Evolutionary conservation across 78 protist species (phyloP), one percentile per base, ranked within the genome.

Genomic region (Chrysochromulina parva): DNA sequence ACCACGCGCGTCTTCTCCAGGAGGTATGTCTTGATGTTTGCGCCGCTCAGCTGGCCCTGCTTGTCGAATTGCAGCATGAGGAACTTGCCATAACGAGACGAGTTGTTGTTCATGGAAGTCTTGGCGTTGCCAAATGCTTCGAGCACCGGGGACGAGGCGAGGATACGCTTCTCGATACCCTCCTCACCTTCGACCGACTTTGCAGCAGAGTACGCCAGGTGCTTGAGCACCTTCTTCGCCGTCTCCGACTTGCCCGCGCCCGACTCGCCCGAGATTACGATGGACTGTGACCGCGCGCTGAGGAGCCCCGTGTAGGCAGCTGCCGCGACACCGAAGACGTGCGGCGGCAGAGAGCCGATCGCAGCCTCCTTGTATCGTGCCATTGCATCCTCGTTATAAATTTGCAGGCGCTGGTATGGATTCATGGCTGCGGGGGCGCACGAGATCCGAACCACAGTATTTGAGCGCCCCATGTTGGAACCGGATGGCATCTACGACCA

Each of bases 1-100:
- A 95, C 93, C 58, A 97, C 96, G 71, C 99, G 93, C 2, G 97
- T 92, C 95, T 97, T 95, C 67, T 95, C 97, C 2, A 95, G 93
- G 65, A 95, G 90, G 92, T 94, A 95, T 59, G 82, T 85, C 90
- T 50, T 3, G 24, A 95, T 71, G 59, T 50, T 24, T 9, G 90
- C 93, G 55, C 96, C 96, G 50, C 48, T 47, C 5, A 90, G n/a
- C n/a, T 1, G 1, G 58, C 50, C 22, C 19, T 66, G 10, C 38
- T 1, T 5, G 86, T 47, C 48, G n/a, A 55, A 69, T 22, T 67
- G 47, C 73, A 66, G 26, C 73, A 66, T 81, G 53, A 90, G 50
- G 54, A 91, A 84, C 80, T 91, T 91, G 48, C 88, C 90, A 67
- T 81, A 91, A 6, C 93, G 93, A 5, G 74, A 54, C 58, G 86